Evolutionary conservation across 2,329 filamentous ascomycete species (phyloP).

Genomic region (Zasmidium angulare): DNA sequence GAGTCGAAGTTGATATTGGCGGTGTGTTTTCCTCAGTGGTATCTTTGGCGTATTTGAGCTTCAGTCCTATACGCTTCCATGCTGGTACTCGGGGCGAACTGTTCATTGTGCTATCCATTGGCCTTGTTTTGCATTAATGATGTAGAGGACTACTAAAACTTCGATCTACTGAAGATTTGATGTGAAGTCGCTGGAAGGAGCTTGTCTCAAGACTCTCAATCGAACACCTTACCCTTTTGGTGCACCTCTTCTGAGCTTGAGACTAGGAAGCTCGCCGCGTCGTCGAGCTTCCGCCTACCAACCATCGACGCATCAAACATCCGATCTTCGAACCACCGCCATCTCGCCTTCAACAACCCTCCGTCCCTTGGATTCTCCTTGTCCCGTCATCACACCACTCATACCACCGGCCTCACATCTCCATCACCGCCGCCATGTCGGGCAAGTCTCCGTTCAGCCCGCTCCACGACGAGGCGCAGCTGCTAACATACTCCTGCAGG

Average conservation of each 20-base stretch:
- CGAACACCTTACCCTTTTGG: too few relatives aligned
- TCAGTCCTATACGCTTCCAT: constrained; percentile 61
- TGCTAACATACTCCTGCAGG: constrained; percentile 49
- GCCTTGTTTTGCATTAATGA: neutral
- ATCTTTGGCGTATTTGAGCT: constrained; percentile 56
- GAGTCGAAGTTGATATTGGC: neutral
- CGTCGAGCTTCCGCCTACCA: neutral
- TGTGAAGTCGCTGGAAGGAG: too few relatives aligned
- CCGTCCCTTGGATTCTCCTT: neutral
- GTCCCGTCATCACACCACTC: neutral
- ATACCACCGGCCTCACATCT: neutral
- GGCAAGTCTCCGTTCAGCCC: constrained; percentile 22
- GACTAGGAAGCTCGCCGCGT: neutral
- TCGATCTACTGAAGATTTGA: too few relatives aligned
- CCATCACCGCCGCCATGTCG: constrained; percentile 30
- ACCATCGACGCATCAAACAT: neutral
- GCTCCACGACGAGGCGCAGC: constrained; percentile 13
- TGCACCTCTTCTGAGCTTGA: neutral
- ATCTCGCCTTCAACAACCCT: neutral
- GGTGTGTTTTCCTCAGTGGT: constrained; percentile 14
- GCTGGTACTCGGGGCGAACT: constrained; percentile 48
- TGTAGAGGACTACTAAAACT: too few relatives aligned
- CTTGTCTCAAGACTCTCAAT: too few relatives aligned
- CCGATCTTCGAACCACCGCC: neutral
- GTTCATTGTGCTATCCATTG: constrained; percentile 5